Evolutionary conservation across 495 filamentous ascomycete genomes (phyloP), one percentile per base, ranked within the genome.

Genomic region (Evansstolkia leycettana): DNA sequence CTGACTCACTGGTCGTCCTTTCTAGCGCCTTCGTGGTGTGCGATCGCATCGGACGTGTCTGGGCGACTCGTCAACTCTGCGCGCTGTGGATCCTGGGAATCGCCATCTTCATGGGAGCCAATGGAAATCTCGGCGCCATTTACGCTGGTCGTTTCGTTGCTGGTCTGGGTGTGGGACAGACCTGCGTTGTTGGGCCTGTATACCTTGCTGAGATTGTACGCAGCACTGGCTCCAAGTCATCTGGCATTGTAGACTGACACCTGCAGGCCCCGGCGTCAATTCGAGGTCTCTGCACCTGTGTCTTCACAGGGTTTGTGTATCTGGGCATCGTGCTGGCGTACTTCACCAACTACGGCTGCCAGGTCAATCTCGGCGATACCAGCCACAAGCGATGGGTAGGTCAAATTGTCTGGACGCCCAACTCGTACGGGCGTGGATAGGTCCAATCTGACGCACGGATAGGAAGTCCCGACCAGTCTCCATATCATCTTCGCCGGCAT

Each of bases 401-500:
- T 42, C 1, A 17, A 4, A 4, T 23, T 9, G 20, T 33, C 34
- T 23, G 2, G 33, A 43, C 32, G 40, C 16, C 7, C 34, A 34
- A 2, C 39, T 37, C 3, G 36, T 38, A 30, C 40, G 37, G 12
- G 36, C 39, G 11, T 35, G 41, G 13, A 41, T 41, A 26, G 34
- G 40, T 7, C 17, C 48, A 6, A 27, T 1, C 62, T 65, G 3
- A 56, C 54, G 17, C 49, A 59, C 7, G 29, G 42, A 36, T 65
- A 76, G 67, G 55, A 62, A 51, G 70, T 78, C n/a, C 76, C 79
- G 0, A 82, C 73, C 2, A 75, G 70, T 40, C 53, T 82, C 15
- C 80, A 86, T 38, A 70, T 86, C 54, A 80, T 83, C 18, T 84
- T 84, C 45, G 76, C 79, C 4, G 67, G 72, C 0, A 53, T 84